Base-by-base conservation (phyloP, 2,329 filamentous ascomycete genomes). In the Sporothrix schenckii region DNA sequence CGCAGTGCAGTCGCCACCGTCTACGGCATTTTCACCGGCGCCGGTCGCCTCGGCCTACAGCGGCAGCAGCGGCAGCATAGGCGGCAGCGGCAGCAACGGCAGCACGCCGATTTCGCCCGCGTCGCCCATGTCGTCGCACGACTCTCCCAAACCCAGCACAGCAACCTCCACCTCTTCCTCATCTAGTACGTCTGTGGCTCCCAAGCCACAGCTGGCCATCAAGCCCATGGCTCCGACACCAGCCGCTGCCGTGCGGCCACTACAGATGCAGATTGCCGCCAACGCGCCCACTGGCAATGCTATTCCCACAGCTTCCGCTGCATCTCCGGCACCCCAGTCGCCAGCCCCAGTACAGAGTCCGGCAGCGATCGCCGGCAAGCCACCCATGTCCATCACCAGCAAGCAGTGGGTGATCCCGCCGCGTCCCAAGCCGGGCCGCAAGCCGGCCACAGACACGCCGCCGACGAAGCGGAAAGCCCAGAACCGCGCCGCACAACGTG, bases 381-480 rank as follows among this genome's bases (percentile, higher is more conserved):
- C 77, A 50, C 83, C 83, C 66, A 79, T 83, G 68, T 87, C 85
- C 68, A 88, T 94, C 79, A 94, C 92, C 49, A 91, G 87, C 76
- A 94, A 90, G 79, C 91, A 94, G 87, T 95, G 92, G 92, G 86
- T 94, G 30, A 89, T 95, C 58, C 92, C 92, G 30, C 92, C 92
- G 39, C 87, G 92, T 72, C 92, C 92, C 61, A 94, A 94, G 84
- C 94, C 95, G 27, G 94, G 94, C 65, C 89, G 94, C 75, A 98
- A 98, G 84, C 94, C 94, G 3, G 92, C 93, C 61, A 96, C 92
- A 49, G 94, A 97, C 78, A 96, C 94, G 68, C 93, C 94, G 16
- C 92, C 92, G 1, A 97, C 93, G 56, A 97, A 97, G 82, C 89
- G 95, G 74, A 96, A 97, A 83, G 92, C 92, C 1, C 95, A 98